Base-by-base conservation (phyloP, 1,284 basidiomycete species). In the Athelia psychrophila region DNA sequence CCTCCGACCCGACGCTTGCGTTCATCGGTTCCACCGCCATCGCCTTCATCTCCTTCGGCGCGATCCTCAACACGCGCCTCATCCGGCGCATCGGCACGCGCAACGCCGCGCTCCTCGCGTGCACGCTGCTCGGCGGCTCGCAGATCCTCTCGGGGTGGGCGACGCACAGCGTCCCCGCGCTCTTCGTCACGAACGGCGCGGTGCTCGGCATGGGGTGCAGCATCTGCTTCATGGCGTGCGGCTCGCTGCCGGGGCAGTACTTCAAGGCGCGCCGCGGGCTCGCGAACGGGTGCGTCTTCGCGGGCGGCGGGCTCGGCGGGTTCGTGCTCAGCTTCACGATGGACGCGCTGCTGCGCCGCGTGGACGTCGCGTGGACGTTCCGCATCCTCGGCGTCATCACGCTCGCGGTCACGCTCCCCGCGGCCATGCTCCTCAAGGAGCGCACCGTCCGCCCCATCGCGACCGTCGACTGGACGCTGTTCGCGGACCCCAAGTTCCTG, bases 321-420 rank as follows among this genome's bases (percentile, higher is more conserved):
- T 65, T 61, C 13, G 55, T 69, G 8, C 59, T 62, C 47, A 61
- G 61, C 25, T 57, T 72, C 23, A 44, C 56, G 33, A 60, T 65
- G 33, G 60, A 69, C 46, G 45, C 57, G 13, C 61, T 71, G 40
- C 61, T 70, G 16, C 54, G 65, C 33, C 54, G 44, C 42, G 58
- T 69, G 20, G 67, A 62, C 8, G 54, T 68, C 25, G 22, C 60
- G 2, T 72, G 68, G 69, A 60, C 70, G 3, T 73, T 72, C 51
- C 62, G 67, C 19, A 63, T 71, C 45, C 56, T 67, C 44, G 69
- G 69, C 15, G 44, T 62, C 16, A 36, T 60, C 27, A 68, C 67
- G 12, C 58, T 70, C 23, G 50, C 54, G 2, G 49, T 53, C 2
- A 59, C 68, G 3, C 35, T 72, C 2, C 67, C 67, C 1, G 65